These are phyloP conservation scores for Anisodus tanguticus DNA, from an alignment of 257 asterid species.

Conservation along the genomic window DNA sequence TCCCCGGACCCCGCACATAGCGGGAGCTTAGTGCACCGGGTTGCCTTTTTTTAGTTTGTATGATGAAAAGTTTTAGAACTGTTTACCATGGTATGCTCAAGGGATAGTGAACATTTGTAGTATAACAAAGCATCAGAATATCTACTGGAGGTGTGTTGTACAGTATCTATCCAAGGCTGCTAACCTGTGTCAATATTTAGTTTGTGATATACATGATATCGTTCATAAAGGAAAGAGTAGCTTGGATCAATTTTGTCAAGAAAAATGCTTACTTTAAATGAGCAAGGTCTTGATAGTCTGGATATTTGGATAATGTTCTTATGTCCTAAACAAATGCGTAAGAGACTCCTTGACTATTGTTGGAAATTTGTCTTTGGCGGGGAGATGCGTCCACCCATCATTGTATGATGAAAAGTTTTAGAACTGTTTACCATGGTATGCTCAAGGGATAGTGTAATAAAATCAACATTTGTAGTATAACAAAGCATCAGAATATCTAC, in stretches of 20 bases:
- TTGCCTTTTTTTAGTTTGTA: too few relatives aligned
- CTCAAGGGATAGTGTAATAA: not conserved
- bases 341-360: too few relatives aligned
- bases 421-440: not conserved
- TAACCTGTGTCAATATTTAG: not conserved
- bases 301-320: too few relatives aligned
- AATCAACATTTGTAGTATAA: not conserved
- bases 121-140: not conserved
- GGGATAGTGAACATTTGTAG: not conserved
- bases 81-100: not conserved
- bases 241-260: too few relatives aligned
- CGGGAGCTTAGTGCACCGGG: too few relatives aligned
- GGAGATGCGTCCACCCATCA: too few relatives aligned
- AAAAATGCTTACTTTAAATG: too few relatives aligned
- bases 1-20: too few relatives aligned
- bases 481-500: not conserved
- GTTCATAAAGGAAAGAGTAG: too few relatives aligned
- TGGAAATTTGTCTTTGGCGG: too few relatives aligned
- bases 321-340: too few relatives aligned
- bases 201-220: not conserved
- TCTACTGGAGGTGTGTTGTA: not conserved
- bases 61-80: not conserved
- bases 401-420: not conserved
- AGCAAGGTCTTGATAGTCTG: too few relatives aligned
- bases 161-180: constrained; percentile 2